phyloP scores from a whole-genome alignment of 495 filamentous ascomycete genomes.

The Antarctomyces pellizariae region DNA sequence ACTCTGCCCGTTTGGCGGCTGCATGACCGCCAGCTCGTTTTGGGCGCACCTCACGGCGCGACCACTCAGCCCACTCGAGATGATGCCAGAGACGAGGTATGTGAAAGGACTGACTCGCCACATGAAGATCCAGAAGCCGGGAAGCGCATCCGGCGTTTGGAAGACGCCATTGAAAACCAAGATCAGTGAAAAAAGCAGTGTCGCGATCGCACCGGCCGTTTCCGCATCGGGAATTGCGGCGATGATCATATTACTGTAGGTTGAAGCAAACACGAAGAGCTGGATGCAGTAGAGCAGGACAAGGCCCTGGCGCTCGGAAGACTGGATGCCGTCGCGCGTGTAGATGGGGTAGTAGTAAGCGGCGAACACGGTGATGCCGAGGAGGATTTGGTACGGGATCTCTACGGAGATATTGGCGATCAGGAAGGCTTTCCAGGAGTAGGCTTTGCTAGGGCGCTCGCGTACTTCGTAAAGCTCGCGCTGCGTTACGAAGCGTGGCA shows the following conservation, averaged over 20 bases:
- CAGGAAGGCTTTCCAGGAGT: conserved; percentile 52
- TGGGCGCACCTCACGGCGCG: conserved; percentile 29
- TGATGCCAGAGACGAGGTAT: conserved; percentile 31
- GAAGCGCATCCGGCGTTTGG: conserved; percentile 32
- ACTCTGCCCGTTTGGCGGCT: conserved; percentile 25
- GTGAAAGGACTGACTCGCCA: conserved; percentile 55
- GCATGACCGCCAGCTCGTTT: conserved; percentile 34
- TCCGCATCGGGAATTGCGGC: conserved; percentile 26
- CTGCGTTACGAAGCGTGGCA: conserved; percentile 40
- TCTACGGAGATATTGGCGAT: conserved; percentile 46
- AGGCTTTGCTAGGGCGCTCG: conserved; percentile 43
- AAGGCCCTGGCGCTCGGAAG: conserved; percentile 19
- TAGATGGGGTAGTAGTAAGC: conserved; percentile 35
- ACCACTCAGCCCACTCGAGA: conserved; percentile 22
- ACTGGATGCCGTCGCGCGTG: conserved; percentile 17
- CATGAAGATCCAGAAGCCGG: conserved; percentile 72
- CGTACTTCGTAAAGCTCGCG: conserved; percentile 45
- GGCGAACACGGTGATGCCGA: conserved; percentile 33
- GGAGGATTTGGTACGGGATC: conserved; percentile 42
- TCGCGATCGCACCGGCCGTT: conserved; percentile 31
- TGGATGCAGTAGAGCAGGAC: conserved; percentile 30
- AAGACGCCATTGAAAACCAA: conserved; percentile 49
- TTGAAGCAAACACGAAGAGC: conserved; percentile 47
- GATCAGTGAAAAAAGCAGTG: conserved; percentile 33
- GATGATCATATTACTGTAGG: conserved; percentile 35